phyloP scores from a whole-genome alignment of 768 basidiomycete species.

The button mushroom (Agaricus bisporus) region DNA sequence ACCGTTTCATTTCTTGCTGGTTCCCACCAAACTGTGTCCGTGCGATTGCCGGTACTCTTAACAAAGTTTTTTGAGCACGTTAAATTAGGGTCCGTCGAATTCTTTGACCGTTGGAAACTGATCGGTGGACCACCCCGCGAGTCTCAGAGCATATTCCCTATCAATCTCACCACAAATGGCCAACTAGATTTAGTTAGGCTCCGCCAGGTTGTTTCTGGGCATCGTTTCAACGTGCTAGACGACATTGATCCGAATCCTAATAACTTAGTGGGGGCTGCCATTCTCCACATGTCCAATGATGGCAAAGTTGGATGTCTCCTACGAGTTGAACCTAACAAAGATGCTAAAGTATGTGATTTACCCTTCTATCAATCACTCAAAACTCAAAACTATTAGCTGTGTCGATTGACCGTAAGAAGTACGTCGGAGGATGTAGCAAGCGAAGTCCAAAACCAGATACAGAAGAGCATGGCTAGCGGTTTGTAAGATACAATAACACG shows the following conservation, averaged over 20 bases:
- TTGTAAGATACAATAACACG: conserved; percentile 10
- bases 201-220: conserved; percentile 71
- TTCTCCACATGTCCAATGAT: conserved; percentile 83
- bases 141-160: conserved; percentile 82
- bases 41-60: conserved; percentile 81
- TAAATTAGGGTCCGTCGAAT: conserved; percentile 73
- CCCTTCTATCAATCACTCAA: not conserved
- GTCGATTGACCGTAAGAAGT: conserved; percentile 88
- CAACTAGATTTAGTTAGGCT: conserved; percentile 73
- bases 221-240: conserved; percentile 68
- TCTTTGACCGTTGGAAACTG: conserved; percentile 97
- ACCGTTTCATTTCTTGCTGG: conserved; percentile 90
- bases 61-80: conserved; percentile 95
- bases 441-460: conserved; percentile 57
- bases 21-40: conserved; percentile 77
- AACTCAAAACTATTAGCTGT: conserved; percentile 50
- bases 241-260: conserved; percentile 92
- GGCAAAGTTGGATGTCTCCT: conserved; percentile 96
- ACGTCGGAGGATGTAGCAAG: conserved; percentile 87
- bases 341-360: conserved; percentile 70
- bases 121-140: conserved; percentile 96
- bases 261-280: conserved; percentile 94
- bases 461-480: conserved; percentile 33
- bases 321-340: conserved; percentile 89
- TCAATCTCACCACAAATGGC: conserved; percentile 58